Conservation (phyloP, 1,139 yeast species). For the Suhomyces guaymorum region DNA sequence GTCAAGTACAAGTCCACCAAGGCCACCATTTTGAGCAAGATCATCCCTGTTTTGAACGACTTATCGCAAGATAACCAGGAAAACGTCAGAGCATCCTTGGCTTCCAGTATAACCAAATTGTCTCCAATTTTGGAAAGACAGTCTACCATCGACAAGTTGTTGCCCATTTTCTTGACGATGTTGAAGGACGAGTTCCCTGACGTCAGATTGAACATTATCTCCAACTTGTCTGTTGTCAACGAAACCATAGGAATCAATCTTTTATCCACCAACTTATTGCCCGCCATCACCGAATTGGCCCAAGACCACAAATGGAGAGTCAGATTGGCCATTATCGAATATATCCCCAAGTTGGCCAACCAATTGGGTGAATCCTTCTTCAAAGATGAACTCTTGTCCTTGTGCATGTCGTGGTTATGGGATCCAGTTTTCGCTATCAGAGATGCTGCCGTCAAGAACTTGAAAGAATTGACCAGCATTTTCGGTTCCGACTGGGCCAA, state of each 20-base stretch:
- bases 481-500: slow-evolving; percentile 97
- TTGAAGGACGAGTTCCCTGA: slow-evolving; percentile 96
- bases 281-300: slow-evolving; percentile 95
- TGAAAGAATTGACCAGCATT: slow-evolving; percentile 75
- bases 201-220: slow-evolving; percentile 90
- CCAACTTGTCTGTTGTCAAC: slow-evolving; percentile 87
- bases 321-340: slow-evolving; percentile 93
- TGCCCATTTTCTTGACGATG: slow-evolving; percentile 92
- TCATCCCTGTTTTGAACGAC: slow-evolving; percentile 81
- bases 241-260: slow-evolving; percentile 92
- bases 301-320: slow-evolving; percentile 98
- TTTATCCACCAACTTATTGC: slow-evolving; percentile 82
- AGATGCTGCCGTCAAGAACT: slow-evolving; percentile 89
- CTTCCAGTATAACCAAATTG: slow-evolving; percentile 81
- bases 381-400: slow-evolving; percentile 83
- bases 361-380: slow-evolving; percentile 93
- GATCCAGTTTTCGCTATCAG: slow-evolving; percentile 96
- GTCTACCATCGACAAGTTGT: slow-evolving; percentile 73
- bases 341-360: slow-evolving; percentile 93
- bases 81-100: slow-evolving; percentile 89
- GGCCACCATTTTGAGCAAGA: slow-evolving; percentile 61
- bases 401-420: slow-evolving; percentile 97
- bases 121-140: slow-evolving; percentile 88
- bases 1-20: slow-evolving; percentile 44
- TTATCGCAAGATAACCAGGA: slow-evolving; percentile 91